Conservation (phyloP, 768 basidiomycete genomes). For the Serpula lacrymans region DNA sequence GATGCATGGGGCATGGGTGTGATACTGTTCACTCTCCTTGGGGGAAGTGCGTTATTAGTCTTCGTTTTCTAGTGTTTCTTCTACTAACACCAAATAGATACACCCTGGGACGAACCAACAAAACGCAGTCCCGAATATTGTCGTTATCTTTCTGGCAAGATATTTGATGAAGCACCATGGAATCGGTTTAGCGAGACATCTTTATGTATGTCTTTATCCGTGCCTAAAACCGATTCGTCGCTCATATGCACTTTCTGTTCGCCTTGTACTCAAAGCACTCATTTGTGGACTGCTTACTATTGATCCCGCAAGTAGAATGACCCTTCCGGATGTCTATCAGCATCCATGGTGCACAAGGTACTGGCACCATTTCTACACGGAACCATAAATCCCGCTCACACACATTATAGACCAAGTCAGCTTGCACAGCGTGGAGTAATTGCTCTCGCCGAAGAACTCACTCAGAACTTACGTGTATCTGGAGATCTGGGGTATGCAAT, state of each 20-base stretch:
- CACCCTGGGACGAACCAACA: constrained; percentile 97
- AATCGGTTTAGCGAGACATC: constrained; percentile 52
- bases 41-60: constrained; percentile 66
- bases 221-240: not conserved
- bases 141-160: constrained; percentile 70
- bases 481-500: constrained; percentile 77
- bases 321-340: constrained; percentile 47
- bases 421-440: constrained; percentile 48
- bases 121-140: constrained; percentile 71
- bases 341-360: constrained; percentile 80
- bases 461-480: constrained; percentile 57
- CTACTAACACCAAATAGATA: constrained; percentile 50
- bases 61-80: too few relatives aligned
- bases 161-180: constrained; percentile 82
- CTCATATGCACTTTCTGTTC: constrained; percentile 8
- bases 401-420: constrained; percentile 70
- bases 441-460: constrained; percentile 67
- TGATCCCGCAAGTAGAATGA: constrained; percentile 65
- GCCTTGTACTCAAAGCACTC: too few relatives aligned
- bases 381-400: not conserved
- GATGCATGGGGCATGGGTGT: constrained; percentile 97
- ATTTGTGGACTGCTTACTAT: constrained; percentile 73
- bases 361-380: constrained; percentile 10
- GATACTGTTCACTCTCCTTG: constrained; percentile 86
- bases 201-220: constrained; percentile 50